Evolutionary conservation across 768 basidiomycete genomes (phyloP).

Genomic region (Pisolithus albus): DNA sequence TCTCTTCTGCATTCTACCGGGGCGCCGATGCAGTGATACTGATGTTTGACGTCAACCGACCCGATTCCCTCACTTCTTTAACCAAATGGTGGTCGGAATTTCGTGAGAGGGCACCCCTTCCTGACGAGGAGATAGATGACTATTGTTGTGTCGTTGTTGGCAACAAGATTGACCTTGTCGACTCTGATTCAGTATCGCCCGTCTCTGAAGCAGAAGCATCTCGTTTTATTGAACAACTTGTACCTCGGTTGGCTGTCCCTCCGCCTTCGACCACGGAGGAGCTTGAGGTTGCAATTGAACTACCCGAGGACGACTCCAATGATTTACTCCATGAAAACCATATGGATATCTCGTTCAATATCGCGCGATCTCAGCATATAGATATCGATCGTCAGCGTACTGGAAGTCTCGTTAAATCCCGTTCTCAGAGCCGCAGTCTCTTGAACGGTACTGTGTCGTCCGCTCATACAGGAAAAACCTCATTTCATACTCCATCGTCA

Average conservation of each 20-base stretch:
- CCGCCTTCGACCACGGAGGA: slow-evolving; percentile 9
- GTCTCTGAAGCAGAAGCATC: slow-evolving; percentile 40
- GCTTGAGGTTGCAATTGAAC: slow-evolving; percentile 9
- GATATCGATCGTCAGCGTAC: slow-evolving; percentile 24
- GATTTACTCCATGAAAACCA: background rate
- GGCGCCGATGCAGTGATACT: slow-evolving; percentile 78
- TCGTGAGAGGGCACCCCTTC: slow-evolving; percentile 54
- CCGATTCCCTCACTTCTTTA: slow-evolving; percentile 52
- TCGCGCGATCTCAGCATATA: slow-evolving; percentile 8
- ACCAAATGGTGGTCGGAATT: slow-evolving; percentile 79
- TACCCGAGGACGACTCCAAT: slow-evolving; percentile 12
- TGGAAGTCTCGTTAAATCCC: slow-evolving; percentile 32
- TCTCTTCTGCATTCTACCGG: slow-evolving; percentile 79
- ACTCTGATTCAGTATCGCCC: slow-evolving; percentile 7
- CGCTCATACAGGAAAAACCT: slow-evolving; percentile 49
- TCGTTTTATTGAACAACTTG: slow-evolving; percentile 49
- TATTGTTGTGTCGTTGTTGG: slow-evolving; percentile 72
- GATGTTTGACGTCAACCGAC: slow-evolving; percentile 72
- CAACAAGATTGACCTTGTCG: slow-evolving; percentile 65
- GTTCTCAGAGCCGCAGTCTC: slow-evolving; percentile 40
- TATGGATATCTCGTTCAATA: slow-evolving; percentile 13
- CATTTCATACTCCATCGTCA: slow-evolving; percentile 75
- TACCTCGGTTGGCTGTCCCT: slow-evolving; percentile 32
- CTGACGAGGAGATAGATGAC: slow-evolving; percentile 52
- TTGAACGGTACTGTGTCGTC: slow-evolving; percentile 49